Base-by-base conservation (phyloP, 2,329 filamentous ascomycete genomes). In the Exophiala bonariae region DNA sequence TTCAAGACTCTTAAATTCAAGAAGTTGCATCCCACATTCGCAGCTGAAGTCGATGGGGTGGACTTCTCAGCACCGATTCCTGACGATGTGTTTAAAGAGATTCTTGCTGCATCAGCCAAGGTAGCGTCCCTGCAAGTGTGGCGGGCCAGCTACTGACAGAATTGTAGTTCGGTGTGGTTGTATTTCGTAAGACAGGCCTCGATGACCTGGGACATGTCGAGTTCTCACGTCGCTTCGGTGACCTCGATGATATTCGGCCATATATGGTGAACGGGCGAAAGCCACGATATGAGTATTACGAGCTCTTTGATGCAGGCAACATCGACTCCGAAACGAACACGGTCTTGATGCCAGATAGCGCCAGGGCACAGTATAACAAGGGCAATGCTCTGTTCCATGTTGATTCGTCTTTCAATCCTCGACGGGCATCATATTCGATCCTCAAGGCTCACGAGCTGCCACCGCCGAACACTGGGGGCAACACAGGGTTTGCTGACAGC, bases 301-400 rank as follows among this genome's bases (percentile, higher is more conserved):
- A 81, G 59, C 69, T 83, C 1, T 82, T 82, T 59, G 79, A 82
- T 55, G 77, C 76, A 1, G 70, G 76, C 37, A 83, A 83, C 59
- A 63, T 81, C 16, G 70, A 78, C 41, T 65, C 67, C 1, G 70
- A 78, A 23, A 54, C 52, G n/a, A 72, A 71, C 42, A 61, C 62
- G 0, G 56, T 76, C 2, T 64, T 77, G 16, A 61, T 67, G 18
- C 58, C 67, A 4, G 63, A 69, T 42, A 66, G 47, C 39, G 28
- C 44, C 2, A 39, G 52, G 10, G 44, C 52, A 4, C 52, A 54
- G 20, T 54, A 54, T 16, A 55, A 39, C 30, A 50, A 66, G 57
- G 75, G 73, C 23, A 81, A 81, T 55, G 64, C 60, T 2, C 65
- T 79, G 9, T 81, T 77, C 61, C 78, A 81, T 52, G 72, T 72